These are phyloP conservation scores for Cyclotella choctawhatcheeana DNA, from an alignment of 108 stramenopile genomes.

Conservation along the genomic window DNA sequence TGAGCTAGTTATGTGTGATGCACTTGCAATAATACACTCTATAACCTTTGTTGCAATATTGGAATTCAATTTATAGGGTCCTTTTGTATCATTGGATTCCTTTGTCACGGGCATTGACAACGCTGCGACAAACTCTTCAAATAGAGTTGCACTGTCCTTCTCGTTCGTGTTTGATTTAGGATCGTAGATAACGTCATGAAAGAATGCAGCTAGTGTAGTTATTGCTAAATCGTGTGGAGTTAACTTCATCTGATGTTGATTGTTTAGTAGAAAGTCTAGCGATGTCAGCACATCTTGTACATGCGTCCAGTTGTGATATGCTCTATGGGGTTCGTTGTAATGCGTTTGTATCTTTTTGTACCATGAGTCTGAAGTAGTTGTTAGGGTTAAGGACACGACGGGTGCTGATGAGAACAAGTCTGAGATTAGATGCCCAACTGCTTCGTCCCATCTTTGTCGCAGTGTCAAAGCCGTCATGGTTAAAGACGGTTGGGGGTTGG, in stretches of 20 bases:
- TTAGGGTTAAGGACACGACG: too few species aligned
- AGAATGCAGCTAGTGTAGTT: constrained; percentile 68
- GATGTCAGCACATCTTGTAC: constrained; percentile 73
- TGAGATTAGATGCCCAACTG: too few species aligned
- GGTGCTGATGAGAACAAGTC: too few species aligned
- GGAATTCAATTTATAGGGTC: constrained; percentile 3
- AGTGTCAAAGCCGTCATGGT: too few species aligned
- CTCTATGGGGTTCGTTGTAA: constrained; percentile 59
- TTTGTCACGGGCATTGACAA: constrained; percentile 3
- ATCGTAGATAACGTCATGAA: constrained; percentile 89
- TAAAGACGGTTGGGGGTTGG: too few species aligned
- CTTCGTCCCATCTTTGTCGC: too few species aligned
- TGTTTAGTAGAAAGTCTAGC: constrained; percentile 41
- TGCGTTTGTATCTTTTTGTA: constrained; percentile 53
- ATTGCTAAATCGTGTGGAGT: constrained; percentile 28
- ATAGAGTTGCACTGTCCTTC: constrained; percentile 73
- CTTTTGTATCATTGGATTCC: not conserved
- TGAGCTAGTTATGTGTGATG: constrained; percentile 37
- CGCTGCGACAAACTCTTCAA: constrained; percentile 61
- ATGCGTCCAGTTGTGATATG: constrained; percentile 85
- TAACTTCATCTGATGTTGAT: not conserved
- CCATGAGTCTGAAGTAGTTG: constrained; percentile 51
- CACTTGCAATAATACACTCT: constrained; percentile 54
- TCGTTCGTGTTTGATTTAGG: constrained; percentile 74
- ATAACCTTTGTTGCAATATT: constrained; percentile 30